Conservation (phyloP, 306 rosid species). For the Adenanthera pavonina region DNA sequence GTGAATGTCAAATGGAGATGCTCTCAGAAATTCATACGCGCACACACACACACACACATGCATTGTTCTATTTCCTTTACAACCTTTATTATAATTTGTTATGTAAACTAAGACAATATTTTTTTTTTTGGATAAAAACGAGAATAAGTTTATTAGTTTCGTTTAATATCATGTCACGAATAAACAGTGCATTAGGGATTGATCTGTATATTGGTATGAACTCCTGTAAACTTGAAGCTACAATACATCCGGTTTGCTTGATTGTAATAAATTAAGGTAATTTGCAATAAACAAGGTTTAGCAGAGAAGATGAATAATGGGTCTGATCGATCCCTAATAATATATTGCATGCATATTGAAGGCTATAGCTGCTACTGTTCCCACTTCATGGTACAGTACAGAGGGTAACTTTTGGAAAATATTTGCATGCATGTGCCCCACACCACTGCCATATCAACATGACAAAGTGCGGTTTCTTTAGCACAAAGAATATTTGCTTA, state of each 20-base stretch:
- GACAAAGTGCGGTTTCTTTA: slow-evolving; percentile 12
- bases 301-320: no score
- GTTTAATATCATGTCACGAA: background rate
- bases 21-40: background rate
- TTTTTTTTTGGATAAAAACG: no score
- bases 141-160: background rate
- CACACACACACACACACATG: background rate
- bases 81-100: background rate
- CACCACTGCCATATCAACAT: background rate
- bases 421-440: background rate
- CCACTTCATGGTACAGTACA: slow-evolving; percentile 4
- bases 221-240: background rate
- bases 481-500: slow-evolving; percentile 13
- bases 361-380: background rate
- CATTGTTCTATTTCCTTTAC: background rate
- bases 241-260: background rate
- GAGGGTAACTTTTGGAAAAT: background rate
- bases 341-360: background rate
- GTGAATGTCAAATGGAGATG: slow-evolving; percentile 1
- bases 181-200: background rate
- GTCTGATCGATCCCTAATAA: background rate
- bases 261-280: background rate
- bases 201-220: background rate
- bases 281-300: background rate
- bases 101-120: background rate